phyloP scores from a whole-genome alignment of 805 yeast species.

The Ogataea methanolica region DNA sequence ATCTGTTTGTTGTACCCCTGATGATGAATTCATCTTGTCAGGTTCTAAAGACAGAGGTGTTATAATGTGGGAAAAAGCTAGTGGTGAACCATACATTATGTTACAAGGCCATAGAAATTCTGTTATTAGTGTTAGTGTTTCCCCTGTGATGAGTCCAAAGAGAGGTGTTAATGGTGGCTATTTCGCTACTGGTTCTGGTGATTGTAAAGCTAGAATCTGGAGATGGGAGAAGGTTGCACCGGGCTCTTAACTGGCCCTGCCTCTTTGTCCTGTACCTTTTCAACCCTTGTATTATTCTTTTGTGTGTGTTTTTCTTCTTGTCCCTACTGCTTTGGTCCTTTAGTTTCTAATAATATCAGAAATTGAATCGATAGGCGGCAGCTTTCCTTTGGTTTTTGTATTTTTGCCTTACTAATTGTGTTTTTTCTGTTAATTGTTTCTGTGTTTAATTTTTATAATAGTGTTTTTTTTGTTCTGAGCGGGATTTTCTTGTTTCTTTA shows the following conservation, averaged over 20 bases:
- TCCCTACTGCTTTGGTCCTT: neutral
- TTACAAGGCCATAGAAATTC: constrained; percentile 96
- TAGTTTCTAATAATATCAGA: neutral
- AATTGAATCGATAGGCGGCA: neutral
- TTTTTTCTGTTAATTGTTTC: too few species aligned
- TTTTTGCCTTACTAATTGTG: neutral
- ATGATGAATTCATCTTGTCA: constrained; percentile 82
- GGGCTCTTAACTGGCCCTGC: constrained; percentile 1
- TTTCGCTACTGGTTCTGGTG: constrained; percentile 97
- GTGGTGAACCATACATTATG: constrained; percentile 92
- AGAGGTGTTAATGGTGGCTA: constrained; percentile 64
- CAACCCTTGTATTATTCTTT: constrained; percentile 3
- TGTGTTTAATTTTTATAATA: neutral
- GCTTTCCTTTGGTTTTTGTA: neutral
- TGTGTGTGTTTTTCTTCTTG: neutral
- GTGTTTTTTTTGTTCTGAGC: neutral
- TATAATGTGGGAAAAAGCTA: constrained; percentile 89
- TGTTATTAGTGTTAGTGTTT: constrained; percentile 90
- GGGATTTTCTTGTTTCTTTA: too few species aligned
- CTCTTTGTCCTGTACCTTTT: neutral
- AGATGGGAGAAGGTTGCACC: constrained; percentile 53
- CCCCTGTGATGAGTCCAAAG: constrained; percentile 57
- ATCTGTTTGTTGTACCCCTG: constrained; percentile 91
- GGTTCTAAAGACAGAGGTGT: constrained; percentile 98
- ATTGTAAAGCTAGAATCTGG: constrained; percentile 97